Percentiles rank a stretch among this genome's conserved stretches.
These are phyloP conservation scores for Aspergillus calidoustus DNA, from an alignment of 2,329 filamentous ascomycete genomes.

Conservation along the genomic window DNA sequence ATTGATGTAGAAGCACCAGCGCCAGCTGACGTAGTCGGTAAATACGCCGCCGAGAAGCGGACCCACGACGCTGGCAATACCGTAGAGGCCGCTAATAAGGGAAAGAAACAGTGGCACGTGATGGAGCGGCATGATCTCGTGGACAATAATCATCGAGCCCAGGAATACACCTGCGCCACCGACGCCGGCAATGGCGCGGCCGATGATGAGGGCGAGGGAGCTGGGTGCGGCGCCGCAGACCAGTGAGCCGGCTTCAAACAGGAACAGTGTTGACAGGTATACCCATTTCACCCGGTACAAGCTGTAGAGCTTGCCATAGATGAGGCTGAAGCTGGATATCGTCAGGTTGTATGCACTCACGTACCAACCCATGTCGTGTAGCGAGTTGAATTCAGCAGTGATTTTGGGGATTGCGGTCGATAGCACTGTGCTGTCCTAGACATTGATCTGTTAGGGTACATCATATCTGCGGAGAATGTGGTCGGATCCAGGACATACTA, in stretches of 20 bases:
- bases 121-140: not conserved
- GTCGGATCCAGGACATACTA: no score
- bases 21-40: slow-evolving; percentile 31
- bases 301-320: not conserved
- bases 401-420: not conserved
- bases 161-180: not conserved
- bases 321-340: not conserved
- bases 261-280: not conserved
- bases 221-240: not conserved
- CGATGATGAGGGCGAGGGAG: not conserved
- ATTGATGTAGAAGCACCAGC: slow-evolving; percentile 61
- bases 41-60: slow-evolving; percentile 21
- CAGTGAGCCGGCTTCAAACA: not conserved
- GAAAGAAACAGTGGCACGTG: not conserved
- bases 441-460: no score
- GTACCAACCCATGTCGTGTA: not conserved
- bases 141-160: not conserved
- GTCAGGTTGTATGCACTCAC: no score
- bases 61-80: not conserved
- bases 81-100: not conserved
- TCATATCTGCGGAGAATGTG: no score
- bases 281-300: not conserved
- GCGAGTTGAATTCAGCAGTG: not conserved
- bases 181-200: not conserved
- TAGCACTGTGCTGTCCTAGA: not conserved